These are phyloP conservation scores for Silene vulgaris DNA, from an alignment of 179 eudicot species.

Conservation along the genomic window DNA sequence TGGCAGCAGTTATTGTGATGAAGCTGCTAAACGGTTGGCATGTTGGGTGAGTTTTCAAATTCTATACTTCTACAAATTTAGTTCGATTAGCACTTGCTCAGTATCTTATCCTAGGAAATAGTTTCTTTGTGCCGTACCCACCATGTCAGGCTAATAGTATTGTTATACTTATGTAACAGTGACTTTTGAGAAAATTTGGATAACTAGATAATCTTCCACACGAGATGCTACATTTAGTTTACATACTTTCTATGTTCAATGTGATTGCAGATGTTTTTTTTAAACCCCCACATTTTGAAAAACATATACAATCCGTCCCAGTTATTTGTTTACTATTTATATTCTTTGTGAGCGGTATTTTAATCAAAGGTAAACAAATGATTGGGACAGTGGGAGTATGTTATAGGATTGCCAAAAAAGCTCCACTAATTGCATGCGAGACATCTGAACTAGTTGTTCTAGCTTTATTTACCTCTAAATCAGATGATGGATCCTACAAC, in stretches of 20 bases:
- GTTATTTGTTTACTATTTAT: too few relatives aligned
- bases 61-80: conserved; percentile 1
- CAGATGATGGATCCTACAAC: too few relatives aligned
- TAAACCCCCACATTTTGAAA: too few relatives aligned
- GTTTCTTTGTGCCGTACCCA: neutral
- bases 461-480: too few relatives aligned
- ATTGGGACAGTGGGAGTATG: too few relatives aligned
- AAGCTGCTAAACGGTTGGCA: conserved; percentile 86
- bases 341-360: too few relatives aligned
- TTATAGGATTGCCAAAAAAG: neutral
- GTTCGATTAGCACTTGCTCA: neutral
- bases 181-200: too few relatives aligned
- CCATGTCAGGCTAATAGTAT: neutral
- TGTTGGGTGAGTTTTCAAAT: conserved; percentile 71
- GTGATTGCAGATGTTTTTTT: too few relatives aligned
- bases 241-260: too few relatives aligned
- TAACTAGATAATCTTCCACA: neutral
- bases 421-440: neutral
- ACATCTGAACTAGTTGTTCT: neutral
- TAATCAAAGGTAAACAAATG: too few relatives aligned
- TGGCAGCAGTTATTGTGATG: conserved; percentile 62
- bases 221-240: neutral
- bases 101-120: neutral
- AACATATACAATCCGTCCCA: too few relatives aligned
- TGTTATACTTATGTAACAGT: neutral